These are phyloP conservation scores for Ampelomyces quisqualis DNA, from an alignment of 2,329 filamentous ascomycete genomes.

Conservation along the genomic window DNA sequence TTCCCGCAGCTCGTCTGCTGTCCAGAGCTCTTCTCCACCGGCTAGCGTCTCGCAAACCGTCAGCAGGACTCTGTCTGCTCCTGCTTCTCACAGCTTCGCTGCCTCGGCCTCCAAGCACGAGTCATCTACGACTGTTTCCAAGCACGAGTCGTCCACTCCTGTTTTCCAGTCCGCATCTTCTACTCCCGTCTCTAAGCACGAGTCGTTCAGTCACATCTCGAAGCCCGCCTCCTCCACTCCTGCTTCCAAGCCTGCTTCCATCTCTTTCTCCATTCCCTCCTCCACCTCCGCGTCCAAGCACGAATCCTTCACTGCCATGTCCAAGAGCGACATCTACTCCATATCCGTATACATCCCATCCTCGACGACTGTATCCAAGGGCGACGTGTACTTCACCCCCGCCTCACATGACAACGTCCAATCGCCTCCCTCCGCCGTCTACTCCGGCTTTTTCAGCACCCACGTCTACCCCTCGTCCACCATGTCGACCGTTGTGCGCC, in stretches of 20 bases:
- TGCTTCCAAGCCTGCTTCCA: slow-evolving; percentile 5
- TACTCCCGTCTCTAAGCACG: not conserved
- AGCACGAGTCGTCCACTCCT: slow-evolving; percentile 7
- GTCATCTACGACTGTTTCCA: slow-evolving; percentile 5
- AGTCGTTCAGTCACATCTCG: slow-evolving; percentile 3
- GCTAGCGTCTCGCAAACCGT: no score
- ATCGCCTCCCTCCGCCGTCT: no score
- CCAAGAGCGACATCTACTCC: not conserved
- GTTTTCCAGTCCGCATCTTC: slow-evolving; percentile 4
- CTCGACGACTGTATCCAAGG: no score
- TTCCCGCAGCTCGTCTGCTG: not conserved
- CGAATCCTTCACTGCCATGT: not conserved
- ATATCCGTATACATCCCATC: no score
- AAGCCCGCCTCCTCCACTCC: slow-evolving; percentile 7
- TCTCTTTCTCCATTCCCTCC: not conserved
- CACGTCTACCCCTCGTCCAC: slow-evolving; percentile 1
- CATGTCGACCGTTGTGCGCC: slow-evolving; percentile 2
- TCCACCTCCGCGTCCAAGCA: slow-evolving; percentile 9
- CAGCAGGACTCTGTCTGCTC: not conserved
- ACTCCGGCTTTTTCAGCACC: no score
- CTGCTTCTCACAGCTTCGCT: not conserved
- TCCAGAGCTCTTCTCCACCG: not conserved
- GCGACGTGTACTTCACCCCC: slow-evolving; percentile 5
- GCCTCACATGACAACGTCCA: no score
- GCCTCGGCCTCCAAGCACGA: not conserved